Evolutionary conservation across 345 rosid genomes (phyloP).

Genomic region (Gynandropsis gynandra): DNA sequence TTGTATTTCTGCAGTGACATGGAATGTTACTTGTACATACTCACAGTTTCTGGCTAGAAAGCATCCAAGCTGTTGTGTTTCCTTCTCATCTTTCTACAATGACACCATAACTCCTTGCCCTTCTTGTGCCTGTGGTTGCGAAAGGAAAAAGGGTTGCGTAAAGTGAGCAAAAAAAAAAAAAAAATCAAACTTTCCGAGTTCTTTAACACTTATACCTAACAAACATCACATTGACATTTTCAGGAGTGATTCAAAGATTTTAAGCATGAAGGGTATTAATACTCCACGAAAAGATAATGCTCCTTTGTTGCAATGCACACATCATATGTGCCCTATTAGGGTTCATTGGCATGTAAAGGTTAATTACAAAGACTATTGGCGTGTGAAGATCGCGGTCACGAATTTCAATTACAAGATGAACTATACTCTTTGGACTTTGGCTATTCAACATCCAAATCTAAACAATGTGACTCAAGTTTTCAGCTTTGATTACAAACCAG

Average conservation of each 20-base stretch:
- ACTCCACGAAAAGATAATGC: conserved; percentile 52
- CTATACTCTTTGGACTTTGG: conserved; percentile 62
- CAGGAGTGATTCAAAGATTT: conserved; percentile 70
- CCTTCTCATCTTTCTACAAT: conserved; percentile 85
- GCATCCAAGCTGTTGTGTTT: conserved; percentile 77
- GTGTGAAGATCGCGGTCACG: conserved; percentile 56
- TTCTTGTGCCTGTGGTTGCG: conserved; percentile 81
- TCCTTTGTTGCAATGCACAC: conserved; percentile 67
- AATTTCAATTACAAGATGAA: conserved; percentile 74
- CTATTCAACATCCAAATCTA: conserved; percentile 75
- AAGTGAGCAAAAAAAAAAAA: conserved; percentile 37
- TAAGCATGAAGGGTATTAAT: conserved; percentile 46
- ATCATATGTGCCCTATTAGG: conserved; percentile 72
- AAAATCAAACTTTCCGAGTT: too few species aligned
- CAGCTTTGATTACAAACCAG: conserved; percentile 75
- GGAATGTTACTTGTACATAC: conserved; percentile 90
- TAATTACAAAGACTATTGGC: conserved; percentile 77
- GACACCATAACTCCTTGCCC: conserved; percentile 80
- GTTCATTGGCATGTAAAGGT: conserved; percentile 85
- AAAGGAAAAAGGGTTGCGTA: conserved; percentile 56
- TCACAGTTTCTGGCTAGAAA: conserved; percentile 76
- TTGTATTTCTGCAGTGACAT: conserved; percentile 55
- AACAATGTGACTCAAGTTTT: conserved; percentile 84
- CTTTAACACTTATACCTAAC: conserved; percentile 3
- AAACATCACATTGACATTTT: conserved; percentile 6